phyloP scores from a whole-genome alignment of 129 eudicot species.

The Tanacetum coccineum region DNA sequence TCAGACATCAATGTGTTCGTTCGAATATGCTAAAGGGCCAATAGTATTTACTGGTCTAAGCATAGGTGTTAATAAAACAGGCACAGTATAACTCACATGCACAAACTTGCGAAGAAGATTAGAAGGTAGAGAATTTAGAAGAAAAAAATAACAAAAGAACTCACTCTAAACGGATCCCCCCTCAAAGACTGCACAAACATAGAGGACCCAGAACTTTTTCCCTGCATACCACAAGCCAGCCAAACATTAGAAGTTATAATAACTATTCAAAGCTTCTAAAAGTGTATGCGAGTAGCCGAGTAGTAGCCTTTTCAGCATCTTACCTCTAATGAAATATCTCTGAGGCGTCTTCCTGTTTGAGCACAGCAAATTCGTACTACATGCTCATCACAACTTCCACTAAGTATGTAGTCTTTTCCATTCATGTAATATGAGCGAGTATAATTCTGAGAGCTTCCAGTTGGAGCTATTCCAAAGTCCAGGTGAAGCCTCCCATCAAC shows the following conservation, averaged over 20 bases:
- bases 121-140: not conserved
- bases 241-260: conserved; percentile 5
- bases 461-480: conserved; percentile 77
- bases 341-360: conserved; percentile 88
- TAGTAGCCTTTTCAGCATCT: not conserved
- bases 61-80: too few species aligned
- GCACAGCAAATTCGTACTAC: conserved; percentile 90
- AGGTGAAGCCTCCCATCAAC: conserved; percentile 90
- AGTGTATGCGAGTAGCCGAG: too few species aligned
- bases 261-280: not conserved
- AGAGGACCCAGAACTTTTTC: conserved; percentile 66
- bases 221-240: conserved; percentile 47
- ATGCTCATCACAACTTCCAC: conserved; percentile 97
- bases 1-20: too few species aligned
- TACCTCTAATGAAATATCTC: conserved; percentile 85
- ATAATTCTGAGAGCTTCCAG: conserved; percentile 84
- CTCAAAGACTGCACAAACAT: conserved; percentile 98
- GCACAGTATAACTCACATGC: too few species aligned
- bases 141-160: conserved; percentile 7
- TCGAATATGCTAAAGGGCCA: too few species aligned
- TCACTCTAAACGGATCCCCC: conserved; percentile 93
- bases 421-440: conserved; percentile 97
- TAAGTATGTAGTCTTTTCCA: conserved; percentile 84
- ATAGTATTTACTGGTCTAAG: not conserved
- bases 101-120: not conserved